Base-by-base conservation (phyloP, 306 rosid genomes). In the Cucumis cinereus region DNA sequence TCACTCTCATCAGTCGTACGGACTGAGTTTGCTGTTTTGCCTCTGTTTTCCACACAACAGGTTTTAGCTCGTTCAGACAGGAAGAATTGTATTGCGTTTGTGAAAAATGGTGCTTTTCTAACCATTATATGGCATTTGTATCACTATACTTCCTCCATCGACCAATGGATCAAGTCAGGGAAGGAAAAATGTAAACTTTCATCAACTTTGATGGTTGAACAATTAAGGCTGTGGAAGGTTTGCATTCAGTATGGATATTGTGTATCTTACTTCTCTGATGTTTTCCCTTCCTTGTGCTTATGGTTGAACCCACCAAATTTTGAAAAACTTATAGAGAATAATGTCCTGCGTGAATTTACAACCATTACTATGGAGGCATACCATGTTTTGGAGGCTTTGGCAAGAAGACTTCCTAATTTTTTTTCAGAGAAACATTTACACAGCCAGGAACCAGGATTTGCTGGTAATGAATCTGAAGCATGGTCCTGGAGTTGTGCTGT, bases 401-500 rank as follows among this genome's bases (percentile, higher is more conserved):
- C 97, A 47, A 73, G 87, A 77, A 90, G 86, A 75, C 96, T 94
- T 68, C 99, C 97, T 30, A 84, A 82, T 79, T 77, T 88, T 77
- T 90, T 85, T 84, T 79, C 90, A 40, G 90, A 89, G 86, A 84
- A 77, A 77, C 55, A 75, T 81, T 73, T 49, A 79, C 79, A 79
- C 77, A 83, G 78, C 81, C 82, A 82, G 55, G 68, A 62, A 20
- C 75, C 77, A 2, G 82, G 85, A 77, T 67, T 74, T 50, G 33
- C 79, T 83, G 88, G 76, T 71, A 78, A 84, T 78, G 87, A 84
- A 28, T 47, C 79, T 36, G 96, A 90, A 84, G 40, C 84, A 71
- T 94, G 99, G 99, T 85, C 97, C 78, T 94, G 99, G 97, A 89
- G 89, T 78, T 90, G 85, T 82, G 97, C 81, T 77, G 82, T 87